Base-by-base conservation (phyloP, 345 rosid species). In the Hibiscus syriacus region DNA sequence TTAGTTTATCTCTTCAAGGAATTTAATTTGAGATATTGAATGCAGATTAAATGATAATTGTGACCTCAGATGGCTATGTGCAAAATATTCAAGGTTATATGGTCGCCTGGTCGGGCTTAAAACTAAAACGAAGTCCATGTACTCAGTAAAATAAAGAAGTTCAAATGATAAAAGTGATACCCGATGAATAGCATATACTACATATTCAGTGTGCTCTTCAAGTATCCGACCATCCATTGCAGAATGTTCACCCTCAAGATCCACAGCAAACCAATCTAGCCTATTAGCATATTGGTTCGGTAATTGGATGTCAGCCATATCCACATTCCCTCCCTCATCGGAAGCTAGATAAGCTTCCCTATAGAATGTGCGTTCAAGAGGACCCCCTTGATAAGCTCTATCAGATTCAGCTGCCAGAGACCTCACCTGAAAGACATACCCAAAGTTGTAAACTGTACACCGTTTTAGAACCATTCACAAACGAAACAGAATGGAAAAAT, bases 211-310 rank as follows among this genome's bases (percentile, higher is more conserved):
- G 79, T 94, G 99, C 72, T 94, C 98, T 82, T 94, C 90, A 66
- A 94, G 95, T 75, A 94, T 89, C 73, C 74, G 93, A 72, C 93
- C 96, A 82, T 91, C 99, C 99, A 94, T 94, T 70, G 99, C 99
- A 73, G 99, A 94, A 83, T 89, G 96, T 83, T 94, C 99, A 78
- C 98, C 99, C 88, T 87, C 98, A 77, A 94, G 98, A 84, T 94
- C 99, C 75, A 91, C 99, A 39, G 97, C 83, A 79, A 94, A 91
- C 99, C 99, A 94, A 57, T 94, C 98, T 63, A 94, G 74, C 78
- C 79, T 84, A 68, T 78, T 76, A 39, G 71, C 60, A 80, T 89
- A 94, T 26, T 79, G 92, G 62, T 77, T 86, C 34, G 96, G 83
- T 36, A 86, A 77, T 69, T 75, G 82, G 73, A 86, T 81, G 52